Evolutionary conservation across 2,329 filamentous ascomycete species (phyloP).

Genomic region (Fusarium palustre): DNA sequence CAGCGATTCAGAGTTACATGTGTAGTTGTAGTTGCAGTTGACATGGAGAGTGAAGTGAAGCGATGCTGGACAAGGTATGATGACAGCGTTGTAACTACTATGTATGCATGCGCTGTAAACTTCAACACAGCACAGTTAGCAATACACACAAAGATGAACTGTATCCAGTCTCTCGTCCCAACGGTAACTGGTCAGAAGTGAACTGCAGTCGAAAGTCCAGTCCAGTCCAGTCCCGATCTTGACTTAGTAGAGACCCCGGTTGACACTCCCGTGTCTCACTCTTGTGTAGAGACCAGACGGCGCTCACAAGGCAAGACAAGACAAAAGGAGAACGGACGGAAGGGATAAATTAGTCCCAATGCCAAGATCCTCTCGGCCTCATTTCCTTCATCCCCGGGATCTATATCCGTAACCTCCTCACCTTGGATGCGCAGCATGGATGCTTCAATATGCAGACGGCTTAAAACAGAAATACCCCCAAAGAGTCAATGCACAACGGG

Average conservation of each 20-base stretch:
- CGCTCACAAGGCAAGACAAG: conserved; percentile 43
- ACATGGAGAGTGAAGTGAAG: not conserved
- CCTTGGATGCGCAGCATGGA: not conserved
- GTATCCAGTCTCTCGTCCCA: not conserved
- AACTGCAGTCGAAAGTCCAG: not conserved
- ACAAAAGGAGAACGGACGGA: conserved; percentile 5
- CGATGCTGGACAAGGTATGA: not conserved
- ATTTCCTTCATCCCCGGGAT: conserved; percentile 14
- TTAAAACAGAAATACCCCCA: conserved; percentile 31
- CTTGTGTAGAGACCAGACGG: conserved; percentile 22
- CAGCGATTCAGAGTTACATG: not conserved
- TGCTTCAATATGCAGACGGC: conserved; percentile 24
- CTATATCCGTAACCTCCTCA: conserved; percentile 21
- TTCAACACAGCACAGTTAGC: not conserved
- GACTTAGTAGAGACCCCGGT: conserved; percentile 32
- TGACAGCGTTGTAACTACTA: not conserved
- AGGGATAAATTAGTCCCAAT: not conserved
- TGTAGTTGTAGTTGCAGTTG: not conserved
- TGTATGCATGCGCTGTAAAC: not conserved
- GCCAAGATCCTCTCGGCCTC: conserved; percentile 20
- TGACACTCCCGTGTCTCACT: conserved; percentile 50
- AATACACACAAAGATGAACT: not conserved
- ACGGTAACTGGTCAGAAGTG: not conserved
- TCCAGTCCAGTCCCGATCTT: conserved; percentile 36
- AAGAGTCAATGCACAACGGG: conserved; percentile 12